These are phyloP conservation scores for Oryza brachyantha DNA, from an alignment of 176 grass and related monocot genomes.

Conservation along the genomic window DNA sequence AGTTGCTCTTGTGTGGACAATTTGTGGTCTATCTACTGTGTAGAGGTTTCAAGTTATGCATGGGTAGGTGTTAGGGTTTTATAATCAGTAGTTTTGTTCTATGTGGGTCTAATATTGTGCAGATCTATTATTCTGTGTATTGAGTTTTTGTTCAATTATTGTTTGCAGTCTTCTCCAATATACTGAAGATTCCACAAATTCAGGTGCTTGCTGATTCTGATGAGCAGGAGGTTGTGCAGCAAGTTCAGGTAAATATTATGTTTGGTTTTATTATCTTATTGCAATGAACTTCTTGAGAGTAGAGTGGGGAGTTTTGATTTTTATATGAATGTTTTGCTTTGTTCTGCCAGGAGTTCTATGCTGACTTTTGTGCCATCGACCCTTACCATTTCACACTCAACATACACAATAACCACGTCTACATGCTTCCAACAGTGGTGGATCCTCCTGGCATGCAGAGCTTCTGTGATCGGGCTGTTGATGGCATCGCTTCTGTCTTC, in stretches of 20 bases:
- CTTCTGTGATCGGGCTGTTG: slow-evolving; percentile 91
- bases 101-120: background rate
- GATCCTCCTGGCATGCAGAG: slow-evolving; percentile 78
- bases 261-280: slow-evolving; percentile 1
- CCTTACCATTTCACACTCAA: slow-evolving; percentile 92
- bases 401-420: slow-evolving; percentile 74
- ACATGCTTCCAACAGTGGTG: slow-evolving; percentile 77
- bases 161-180: slow-evolving; percentile 87
- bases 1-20: slow-evolving; percentile 10
- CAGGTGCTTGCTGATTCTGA: slow-evolving; percentile 96
- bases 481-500: slow-evolving; percentile 90
- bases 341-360: slow-evolving; percentile 83
- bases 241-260: slow-evolving; percentile 70
- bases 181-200: slow-evolving; percentile 94
- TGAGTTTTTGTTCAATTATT: slow-evolving; percentile 23
- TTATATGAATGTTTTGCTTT: slow-evolving; percentile 3
- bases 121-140: background rate
- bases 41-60: background rate
- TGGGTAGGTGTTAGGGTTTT: background rate
- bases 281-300: slow-evolving; percentile 17
- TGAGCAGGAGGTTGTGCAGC: slow-evolving; percentile 94
- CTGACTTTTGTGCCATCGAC: slow-evolving; percentile 91
- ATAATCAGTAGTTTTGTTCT: background rate
- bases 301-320: slow-evolving; percentile 5
- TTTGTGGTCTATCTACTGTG: background rate